Evolutionary conservation across 192 early-diverging fungal species (phyloP), one percentile per base, ranked within the genome.

Genomic region (Diversispora epigaea): DNA sequence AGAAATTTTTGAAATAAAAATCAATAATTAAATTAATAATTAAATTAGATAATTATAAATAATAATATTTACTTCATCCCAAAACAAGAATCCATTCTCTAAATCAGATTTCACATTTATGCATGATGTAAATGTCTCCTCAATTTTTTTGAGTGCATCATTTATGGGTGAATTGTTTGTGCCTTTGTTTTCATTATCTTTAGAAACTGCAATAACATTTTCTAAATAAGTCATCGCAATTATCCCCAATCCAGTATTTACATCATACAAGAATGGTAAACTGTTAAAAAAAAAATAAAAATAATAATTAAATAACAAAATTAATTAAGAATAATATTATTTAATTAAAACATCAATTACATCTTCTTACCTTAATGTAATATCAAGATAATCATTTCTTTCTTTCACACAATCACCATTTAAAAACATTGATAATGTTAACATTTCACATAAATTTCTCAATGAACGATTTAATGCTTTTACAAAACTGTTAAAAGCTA

Each of bases 401-500:
- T 89, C 86, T 74, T 83, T 87, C 58, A 79, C 70, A 22, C 80
- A 80, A 47, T 84, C 77, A 32, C 78, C 82, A 49, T 81, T 83
- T 25, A 90, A 67, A 40, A 90, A 78, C 72, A 90, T 78, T 8
- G 84, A 81, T 9, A 91, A 73, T 3, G 83, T 80, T 10, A 87
- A 67, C 74, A 89, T 85, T 73, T 91, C 89, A 57, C 82, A 78
- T 56, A 91, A 45, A 56, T 89, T 89, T 55, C 89, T 83, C 32
- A 87, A 82, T 22, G 84, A 83, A n/a, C 88, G 85, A 45, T 82
- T 88, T 32, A 90, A 61, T 0, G 84, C 78, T 68, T 89, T 88
- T n/a, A 82, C 87, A 61, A 91, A 84, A 77, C 91, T 91, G 80
- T 86, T 88, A 81, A 93, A 93, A 14, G 85, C 89, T 41, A 94